phyloP scores from a whole-genome alignment of 2,329 filamentous ascomycete species.

The Paecilomyces sp. region DNA sequence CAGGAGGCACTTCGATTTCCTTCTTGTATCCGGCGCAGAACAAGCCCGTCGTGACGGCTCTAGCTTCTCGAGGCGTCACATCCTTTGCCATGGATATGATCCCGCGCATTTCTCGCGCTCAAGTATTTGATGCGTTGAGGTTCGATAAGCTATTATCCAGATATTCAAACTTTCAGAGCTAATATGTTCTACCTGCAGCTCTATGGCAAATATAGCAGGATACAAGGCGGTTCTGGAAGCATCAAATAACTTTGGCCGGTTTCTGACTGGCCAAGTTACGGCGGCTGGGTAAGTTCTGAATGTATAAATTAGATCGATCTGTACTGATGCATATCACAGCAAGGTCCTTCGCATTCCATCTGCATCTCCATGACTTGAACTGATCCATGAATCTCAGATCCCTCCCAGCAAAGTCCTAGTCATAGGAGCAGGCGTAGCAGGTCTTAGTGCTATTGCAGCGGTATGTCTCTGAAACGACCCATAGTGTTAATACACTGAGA shows the following conservation, averaged over 20 bases:
- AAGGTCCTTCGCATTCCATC: constrained; percentile 11
- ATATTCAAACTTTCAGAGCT: not conserved
- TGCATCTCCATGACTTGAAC: not conserved
- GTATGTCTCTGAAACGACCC: constrained; percentile 23
- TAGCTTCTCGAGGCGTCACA: constrained; percentile 65
- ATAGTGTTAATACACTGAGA: constrained; percentile 1
- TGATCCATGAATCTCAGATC: constrained; percentile 49
- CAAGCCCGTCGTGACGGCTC: constrained; percentile 63
- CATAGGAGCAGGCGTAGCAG: constrained; percentile 84
- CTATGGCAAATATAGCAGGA: constrained; percentile 90
- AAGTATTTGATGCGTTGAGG: constrained; percentile 75
- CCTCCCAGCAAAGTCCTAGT: constrained; percentile 85
- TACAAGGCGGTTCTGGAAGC: constrained; percentile 90
- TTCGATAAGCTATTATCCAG: constrained; percentile 4
- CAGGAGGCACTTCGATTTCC: constrained; percentile 69
- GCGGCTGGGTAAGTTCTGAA: constrained; percentile 58
- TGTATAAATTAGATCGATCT: not conserved
- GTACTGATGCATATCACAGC: constrained; percentile 9
- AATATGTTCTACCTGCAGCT: constrained; percentile 43
- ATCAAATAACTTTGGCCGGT: constrained; percentile 81
- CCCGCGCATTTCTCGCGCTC: constrained; percentile 79
- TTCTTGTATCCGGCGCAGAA: constrained; percentile 81
- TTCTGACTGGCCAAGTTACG: constrained; percentile 82
- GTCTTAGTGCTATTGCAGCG: constrained; percentile 79
- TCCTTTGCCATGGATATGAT: constrained; percentile 91